Conservation (phyloP, 177 flowering plant species). For the Vitis hybrid region DNA sequence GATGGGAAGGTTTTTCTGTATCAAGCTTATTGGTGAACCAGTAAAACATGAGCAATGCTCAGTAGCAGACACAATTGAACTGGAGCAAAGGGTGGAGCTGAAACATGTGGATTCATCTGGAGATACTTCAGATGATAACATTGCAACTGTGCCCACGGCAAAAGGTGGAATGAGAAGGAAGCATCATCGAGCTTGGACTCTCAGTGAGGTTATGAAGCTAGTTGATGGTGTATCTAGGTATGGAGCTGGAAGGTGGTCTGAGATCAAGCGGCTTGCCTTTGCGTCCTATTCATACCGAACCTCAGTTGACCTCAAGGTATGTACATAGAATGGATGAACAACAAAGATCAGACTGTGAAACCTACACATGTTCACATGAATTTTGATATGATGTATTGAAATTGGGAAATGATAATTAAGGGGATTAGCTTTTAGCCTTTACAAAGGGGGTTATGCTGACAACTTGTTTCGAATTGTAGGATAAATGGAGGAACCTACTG, state of each 20-base stretch:
- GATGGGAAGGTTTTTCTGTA: too few species aligned
- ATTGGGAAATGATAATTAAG: background rate
- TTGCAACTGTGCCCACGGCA: constrained; percentile 47
- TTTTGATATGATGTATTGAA: background rate
- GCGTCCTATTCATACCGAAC: constrained; percentile 85
- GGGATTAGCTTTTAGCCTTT: background rate
- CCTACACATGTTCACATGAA: background rate
- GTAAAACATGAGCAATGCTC: constrained; percentile 27
- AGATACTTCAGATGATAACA: constrained; percentile 46
- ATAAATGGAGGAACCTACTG: constrained; percentile 96
- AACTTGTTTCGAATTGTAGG: constrained; percentile 45
- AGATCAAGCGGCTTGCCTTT: constrained; percentile 85
- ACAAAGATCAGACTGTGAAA: background rate
- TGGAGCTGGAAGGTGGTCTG: constrained; percentile 99
- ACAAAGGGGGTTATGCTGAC: background rate
- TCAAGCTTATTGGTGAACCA: constrained; percentile 33
- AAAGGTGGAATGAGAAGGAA: constrained; percentile 80
- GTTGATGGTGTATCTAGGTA: constrained; percentile 91
- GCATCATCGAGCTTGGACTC: constrained; percentile 95
- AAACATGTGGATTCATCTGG: constrained; percentile 38
- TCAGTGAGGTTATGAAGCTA: constrained; percentile 78
- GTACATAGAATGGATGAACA: background rate
- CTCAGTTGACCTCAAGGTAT: constrained; percentile 95
- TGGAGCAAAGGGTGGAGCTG: constrained; percentile 26
- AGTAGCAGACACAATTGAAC: constrained; percentile 20